A percentile compares a stretch with the other conserved stretches of the same genome.
These are phyloP conservation scores for Theobroma grandiflorum DNA, from an alignment of 441 rosid species.

Conservation along the genomic window DNA sequence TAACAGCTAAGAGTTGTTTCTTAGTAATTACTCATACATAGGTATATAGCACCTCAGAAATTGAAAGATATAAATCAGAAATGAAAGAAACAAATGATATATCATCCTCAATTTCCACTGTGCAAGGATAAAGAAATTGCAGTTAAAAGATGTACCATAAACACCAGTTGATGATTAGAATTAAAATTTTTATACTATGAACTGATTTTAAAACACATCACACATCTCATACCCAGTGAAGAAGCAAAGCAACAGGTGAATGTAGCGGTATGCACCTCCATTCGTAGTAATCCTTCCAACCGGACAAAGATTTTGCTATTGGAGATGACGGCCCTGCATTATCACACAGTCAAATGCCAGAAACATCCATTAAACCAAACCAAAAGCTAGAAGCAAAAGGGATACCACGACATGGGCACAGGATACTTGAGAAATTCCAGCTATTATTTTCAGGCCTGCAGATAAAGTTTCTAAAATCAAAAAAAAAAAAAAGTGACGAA, in stretches of 20 bases:
- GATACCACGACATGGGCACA: constrained; percentile 81
- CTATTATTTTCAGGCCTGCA: constrained; percentile 45
- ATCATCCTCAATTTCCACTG: background rate
- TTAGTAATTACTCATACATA: background rate
- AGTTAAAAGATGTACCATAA: background rate
- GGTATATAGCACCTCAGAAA: background rate
- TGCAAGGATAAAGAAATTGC: background rate
- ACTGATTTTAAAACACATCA: background rate
- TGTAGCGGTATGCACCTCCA: constrained; percentile 82
- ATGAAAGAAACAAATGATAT: background rate
- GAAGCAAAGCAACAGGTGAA: constrained; percentile 88
- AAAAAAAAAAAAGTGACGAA: constrained; percentile 10
- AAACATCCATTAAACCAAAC: constrained; percentile 13
- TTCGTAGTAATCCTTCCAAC: constrained; percentile 79
- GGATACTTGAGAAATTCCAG: constrained; percentile 69
- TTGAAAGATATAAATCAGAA: constrained; percentile 3
- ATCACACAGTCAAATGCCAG: constrained; percentile 27
- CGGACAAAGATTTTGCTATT: constrained; percentile 39
- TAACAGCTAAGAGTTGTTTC: background rate
- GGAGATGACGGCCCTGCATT: constrained; percentile 62
- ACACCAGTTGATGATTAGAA: constrained; percentile 1
- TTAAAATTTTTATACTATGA: background rate
- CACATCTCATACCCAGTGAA: constrained; percentile 78
- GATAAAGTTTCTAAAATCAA: background rate
- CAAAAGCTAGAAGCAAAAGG: constrained; percentile 19